These are phyloP conservation scores for Decorospora gaudefroyi DNA, from an alignment of 2,329 filamentous ascomycete species.

Conservation along the genomic window DNA sequence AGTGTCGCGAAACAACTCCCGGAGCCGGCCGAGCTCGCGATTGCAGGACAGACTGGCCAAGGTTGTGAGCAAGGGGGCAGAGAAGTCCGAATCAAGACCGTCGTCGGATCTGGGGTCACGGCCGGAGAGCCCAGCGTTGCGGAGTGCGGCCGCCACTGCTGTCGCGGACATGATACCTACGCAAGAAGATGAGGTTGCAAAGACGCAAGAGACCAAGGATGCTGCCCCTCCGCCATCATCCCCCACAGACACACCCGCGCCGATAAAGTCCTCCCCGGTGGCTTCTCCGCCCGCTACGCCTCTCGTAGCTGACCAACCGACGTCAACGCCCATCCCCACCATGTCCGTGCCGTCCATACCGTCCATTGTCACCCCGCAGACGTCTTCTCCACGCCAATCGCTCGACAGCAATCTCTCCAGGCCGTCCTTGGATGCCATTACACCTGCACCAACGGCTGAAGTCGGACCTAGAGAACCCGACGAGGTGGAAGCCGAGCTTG, in stretches of 20 bases:
- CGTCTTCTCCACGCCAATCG: conserved; percentile 41
- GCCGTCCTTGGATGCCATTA: conserved; percentile 35
- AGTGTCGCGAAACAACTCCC: conserved; percentile 67
- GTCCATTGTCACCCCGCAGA: conserved; percentile 37
- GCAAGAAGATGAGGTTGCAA: conserved; percentile 20
- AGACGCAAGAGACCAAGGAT: conserved; percentile 17
- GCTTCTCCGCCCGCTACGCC: conserved; percentile 22
- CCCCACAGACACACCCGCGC: conserved; percentile 33
- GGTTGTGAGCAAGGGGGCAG: conserved; percentile 75
- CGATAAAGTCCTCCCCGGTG: conserved; percentile 8
- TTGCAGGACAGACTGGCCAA: conserved; percentile 88
- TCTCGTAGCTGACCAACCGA: conserved; percentile 46
- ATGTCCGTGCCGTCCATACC: conserved; percentile 41
- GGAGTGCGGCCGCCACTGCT: conserved; percentile 21
- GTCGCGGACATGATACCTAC: conserved; percentile 30
- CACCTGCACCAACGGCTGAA: conserved; percentile 43
- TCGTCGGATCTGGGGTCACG: conserved; percentile 58
- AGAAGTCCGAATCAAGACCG: conserved; percentile 54
- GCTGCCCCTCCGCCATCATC: conserved; percentile 27
- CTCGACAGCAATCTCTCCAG: conserved; percentile 40
- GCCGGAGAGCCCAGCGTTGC: conserved; percentile 57
- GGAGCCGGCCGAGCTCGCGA: conserved; percentile 72
- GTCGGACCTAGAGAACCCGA: conserved; percentile 31
- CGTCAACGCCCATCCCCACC: conserved; percentile 30
- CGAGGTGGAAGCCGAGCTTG: conserved; percentile 52